These are phyloP conservation scores for Boletus speciosus DNA, from an alignment of 768 basidiomycete species.

Conservation along the genomic window DNA sequence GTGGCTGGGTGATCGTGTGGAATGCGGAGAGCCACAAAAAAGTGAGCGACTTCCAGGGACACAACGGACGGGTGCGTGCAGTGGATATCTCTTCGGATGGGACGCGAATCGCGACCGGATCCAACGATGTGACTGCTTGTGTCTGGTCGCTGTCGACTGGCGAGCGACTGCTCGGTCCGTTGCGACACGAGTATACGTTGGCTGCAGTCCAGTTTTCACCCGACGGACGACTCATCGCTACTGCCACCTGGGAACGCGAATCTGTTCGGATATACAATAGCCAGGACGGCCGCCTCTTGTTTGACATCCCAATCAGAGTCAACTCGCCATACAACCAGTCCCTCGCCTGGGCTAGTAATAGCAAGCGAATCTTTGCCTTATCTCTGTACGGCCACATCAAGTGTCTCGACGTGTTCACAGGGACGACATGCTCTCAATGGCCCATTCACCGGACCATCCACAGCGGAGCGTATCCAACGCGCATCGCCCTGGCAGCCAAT, in stretches of 20 bases:
- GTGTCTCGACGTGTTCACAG: neutral
- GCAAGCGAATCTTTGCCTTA: neutral
- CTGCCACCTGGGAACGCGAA: neutral
- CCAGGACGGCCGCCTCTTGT: neutral
- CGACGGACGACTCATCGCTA: neutral
- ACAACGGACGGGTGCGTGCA: neutral
- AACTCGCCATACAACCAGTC: neutral
- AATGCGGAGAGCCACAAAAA: neutral
- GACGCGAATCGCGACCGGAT: neutral
- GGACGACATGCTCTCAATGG: neutral
- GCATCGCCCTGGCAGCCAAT: neutral
- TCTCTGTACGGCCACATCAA: neutral
- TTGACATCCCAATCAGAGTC: slow-evolving; percentile 3
- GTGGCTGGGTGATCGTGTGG: slow-evolving; percentile 2
- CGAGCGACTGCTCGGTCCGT: neutral
- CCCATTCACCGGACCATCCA: neutral
- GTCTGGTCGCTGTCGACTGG: neutral
- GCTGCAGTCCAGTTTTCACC: neutral
- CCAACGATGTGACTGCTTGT: neutral
- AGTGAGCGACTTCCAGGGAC: neutral
- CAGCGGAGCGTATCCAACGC: neutral
- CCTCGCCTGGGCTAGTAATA: neutral
- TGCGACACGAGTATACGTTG: neutral
- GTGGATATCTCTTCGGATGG: slow-evolving; percentile 7
- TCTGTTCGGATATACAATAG: slow-evolving; percentile 6